Conservation (phyloP, 805 yeast genomes). For the Ogataea corticis region DNA sequence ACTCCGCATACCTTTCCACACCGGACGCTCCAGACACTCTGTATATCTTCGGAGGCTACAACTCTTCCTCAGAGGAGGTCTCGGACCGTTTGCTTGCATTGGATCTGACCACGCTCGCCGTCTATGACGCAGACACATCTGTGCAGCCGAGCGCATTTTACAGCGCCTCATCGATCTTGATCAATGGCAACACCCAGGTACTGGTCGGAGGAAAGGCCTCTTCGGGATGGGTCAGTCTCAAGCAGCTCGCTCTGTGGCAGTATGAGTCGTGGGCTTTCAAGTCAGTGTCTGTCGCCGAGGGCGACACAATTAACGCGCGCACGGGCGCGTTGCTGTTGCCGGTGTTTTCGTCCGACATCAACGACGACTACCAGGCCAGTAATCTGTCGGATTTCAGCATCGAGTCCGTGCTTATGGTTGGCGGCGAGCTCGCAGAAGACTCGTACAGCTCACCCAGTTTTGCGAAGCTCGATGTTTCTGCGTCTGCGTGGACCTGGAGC, state of each 20-base stretch:
- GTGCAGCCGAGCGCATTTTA: conserved; percentile 58
- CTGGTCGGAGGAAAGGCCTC: conserved; percentile 67
- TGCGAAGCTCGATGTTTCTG: conserved; percentile 39
- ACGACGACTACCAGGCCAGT: conserved; percentile 20
- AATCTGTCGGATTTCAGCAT: conserved; percentile 38
- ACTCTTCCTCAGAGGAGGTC: conserved; percentile 25
- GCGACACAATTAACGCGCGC: conserved; percentile 51
- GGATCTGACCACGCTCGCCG: conserved; percentile 35
- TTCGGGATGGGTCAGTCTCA: conserved; percentile 70
- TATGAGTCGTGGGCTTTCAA: conserved; percentile 68
- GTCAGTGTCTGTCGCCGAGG: conserved; percentile 33
- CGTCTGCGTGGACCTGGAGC: conserved; percentile 46
- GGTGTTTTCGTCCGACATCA: conserved; percentile 37
- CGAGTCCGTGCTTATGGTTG: conserved; percentile 51
- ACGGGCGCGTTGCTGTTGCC: conserved; percentile 56
- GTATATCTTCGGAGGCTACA: conserved; percentile 57
- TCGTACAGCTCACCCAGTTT: conserved; percentile 42
- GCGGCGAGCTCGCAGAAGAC: conserved; percentile 51
- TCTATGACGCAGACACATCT: conserved; percentile 45
- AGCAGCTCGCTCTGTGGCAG: conserved; percentile 74
- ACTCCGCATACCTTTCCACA: conserved; percentile 45
- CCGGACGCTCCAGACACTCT: conserved; percentile 39
- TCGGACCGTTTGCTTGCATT: conserved; percentile 47
- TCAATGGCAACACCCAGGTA: conserved; percentile 47
- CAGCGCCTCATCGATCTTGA: conserved; percentile 47